phyloP scores from a whole-genome alignment of 768 basidiomycete species.

The Boletus edulis region DNA sequence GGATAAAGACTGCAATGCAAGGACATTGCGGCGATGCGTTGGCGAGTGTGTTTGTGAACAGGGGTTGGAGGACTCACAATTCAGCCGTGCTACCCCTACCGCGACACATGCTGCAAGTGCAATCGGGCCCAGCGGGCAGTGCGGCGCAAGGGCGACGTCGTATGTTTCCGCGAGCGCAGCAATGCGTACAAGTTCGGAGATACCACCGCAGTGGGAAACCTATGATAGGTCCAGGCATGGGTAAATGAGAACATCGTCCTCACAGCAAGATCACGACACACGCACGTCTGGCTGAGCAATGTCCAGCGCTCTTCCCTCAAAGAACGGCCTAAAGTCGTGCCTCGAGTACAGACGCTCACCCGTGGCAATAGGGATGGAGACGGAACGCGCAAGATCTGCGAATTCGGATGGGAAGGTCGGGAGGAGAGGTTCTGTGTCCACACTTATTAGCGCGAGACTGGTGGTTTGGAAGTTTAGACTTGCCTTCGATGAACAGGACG shows the following conservation, averaged over 20 bases:
- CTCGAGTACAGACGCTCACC: conserved; percentile 65
- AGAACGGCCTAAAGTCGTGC: conserved; percentile 61
- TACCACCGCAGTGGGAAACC: too few species aligned
- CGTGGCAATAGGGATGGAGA: conserved; percentile 60
- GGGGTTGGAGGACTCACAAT: conserved; percentile 41
- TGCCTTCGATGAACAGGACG: background rate
- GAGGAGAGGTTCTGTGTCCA: background rate
- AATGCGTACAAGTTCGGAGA: too few species aligned
- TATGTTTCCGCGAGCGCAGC: too few species aligned
- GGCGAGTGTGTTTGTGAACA: background rate
- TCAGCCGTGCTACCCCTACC: conserved; percentile 54
- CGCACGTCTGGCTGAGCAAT: conserved; percentile 34
- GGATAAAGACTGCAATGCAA: conserved; percentile 46
- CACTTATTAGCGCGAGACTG: background rate
- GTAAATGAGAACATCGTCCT: too few species aligned
- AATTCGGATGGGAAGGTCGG: conserved; percentile 62
- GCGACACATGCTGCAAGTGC: conserved; percentile 71
- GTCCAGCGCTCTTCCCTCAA: conserved; percentile 62
- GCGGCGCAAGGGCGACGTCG: conserved; percentile 50
- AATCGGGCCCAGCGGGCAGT: conserved; percentile 71
- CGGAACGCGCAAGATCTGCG: conserved; percentile 50
- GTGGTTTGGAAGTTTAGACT: background rate
- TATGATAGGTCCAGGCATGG: too few species aligned
- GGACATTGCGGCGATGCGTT: background rate
- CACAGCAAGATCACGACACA: too few species aligned